phyloP scores from a whole-genome alignment of 176 grass and related monocot genomes.

The barley (Hordeum vulgare) region DNA sequence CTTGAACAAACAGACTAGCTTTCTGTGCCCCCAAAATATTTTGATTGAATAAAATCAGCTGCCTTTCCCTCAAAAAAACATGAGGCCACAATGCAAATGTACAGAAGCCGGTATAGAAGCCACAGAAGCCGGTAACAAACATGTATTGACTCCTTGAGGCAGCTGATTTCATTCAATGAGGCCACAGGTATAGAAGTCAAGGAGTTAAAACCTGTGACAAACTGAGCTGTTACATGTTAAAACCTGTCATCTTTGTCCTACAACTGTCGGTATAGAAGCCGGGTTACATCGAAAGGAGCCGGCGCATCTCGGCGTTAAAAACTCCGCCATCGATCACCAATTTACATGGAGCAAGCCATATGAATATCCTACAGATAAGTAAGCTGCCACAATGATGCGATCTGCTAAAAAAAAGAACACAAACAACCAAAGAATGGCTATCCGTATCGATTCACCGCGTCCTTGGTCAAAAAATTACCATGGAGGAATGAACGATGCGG shows the following conservation, averaged over 20 bases:
- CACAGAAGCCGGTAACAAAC: no score
- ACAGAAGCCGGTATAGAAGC: no score
- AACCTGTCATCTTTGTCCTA: neutral
- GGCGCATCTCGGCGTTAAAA: conserved; percentile 27
- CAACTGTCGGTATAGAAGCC: neutral
- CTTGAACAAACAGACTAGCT: no score
- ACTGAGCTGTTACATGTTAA: conserved; percentile 11
- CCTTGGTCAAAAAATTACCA: conserved; percentile 14
- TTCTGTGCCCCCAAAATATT: no score
- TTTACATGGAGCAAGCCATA: conserved; percentile 25
- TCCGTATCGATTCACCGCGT: neutral
- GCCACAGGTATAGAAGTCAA: no score
- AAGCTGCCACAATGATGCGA: conserved; percentile 20
- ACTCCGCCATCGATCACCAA: conserved; percentile 15
- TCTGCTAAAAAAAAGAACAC: conserved; percentile 6
- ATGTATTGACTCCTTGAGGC: no score
- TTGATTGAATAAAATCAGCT: neutral
- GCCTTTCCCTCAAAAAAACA: neutral
- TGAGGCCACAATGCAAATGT: neutral
- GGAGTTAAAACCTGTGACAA: no score
- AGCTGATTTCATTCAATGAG: no score
- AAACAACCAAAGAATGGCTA: conserved; percentile 34
- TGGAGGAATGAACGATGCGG: neutral
- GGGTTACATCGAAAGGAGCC: neutral
- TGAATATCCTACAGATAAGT: conserved; percentile 22